Percentiles rank a stretch among this genome's conserved stretches.
These are phyloP conservation scores for Penicillium crystallinum DNA, from an alignment of 495 filamentous ascomycete genomes.

Conservation along the genomic window DNA sequence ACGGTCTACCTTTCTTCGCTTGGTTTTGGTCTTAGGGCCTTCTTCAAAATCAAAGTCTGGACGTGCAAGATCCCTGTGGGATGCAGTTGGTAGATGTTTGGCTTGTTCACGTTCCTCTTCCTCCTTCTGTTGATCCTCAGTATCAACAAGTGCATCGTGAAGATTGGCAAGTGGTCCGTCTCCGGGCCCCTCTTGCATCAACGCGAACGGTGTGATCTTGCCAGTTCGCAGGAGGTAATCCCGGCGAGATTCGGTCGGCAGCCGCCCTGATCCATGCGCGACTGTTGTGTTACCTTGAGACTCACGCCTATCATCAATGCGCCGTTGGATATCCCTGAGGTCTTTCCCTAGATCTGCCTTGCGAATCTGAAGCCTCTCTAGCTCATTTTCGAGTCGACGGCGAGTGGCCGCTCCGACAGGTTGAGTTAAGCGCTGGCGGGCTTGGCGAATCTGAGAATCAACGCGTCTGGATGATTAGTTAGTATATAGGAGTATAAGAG, in stretches of 20 bases:
- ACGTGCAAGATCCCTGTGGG: slow-evolving; percentile 73
- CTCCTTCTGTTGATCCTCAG: slow-evolving; percentile 62
- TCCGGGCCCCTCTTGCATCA: slow-evolving; percentile 51
- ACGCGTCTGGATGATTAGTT: slow-evolving; percentile 33
- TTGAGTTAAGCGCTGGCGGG: slow-evolving; percentile 47
- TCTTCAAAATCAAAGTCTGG: slow-evolving; percentile 70
- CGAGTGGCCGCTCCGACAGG: slow-evolving; percentile 43
- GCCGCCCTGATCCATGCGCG: slow-evolving; percentile 45
- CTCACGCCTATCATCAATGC: slow-evolving; percentile 67
- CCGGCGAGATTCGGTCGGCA: slow-evolving; percentile 75
- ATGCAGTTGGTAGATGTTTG: slow-evolving; percentile 47
- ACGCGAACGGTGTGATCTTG: slow-evolving; percentile 93
- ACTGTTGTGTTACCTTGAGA: slow-evolving; percentile 40
- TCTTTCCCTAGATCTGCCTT: slow-evolving; percentile 60
- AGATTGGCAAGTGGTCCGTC: slow-evolving; percentile 57
- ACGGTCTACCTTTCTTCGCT: slow-evolving; percentile 37
- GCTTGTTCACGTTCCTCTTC: slow-evolving; percentile 46
- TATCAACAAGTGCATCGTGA: slow-evolving; percentile 68
- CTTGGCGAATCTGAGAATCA: slow-evolving; percentile 41
- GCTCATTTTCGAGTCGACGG: slow-evolving; percentile 54
- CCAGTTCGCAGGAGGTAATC: slow-evolving; percentile 92
- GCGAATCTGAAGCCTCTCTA: slow-evolving; percentile 56
- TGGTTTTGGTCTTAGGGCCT: slow-evolving; percentile 25
- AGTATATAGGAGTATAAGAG: neutral
- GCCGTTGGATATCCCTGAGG: slow-evolving; percentile 67